Percentiles rank a stretch among this genome's conserved stretches.
These are phyloP conservation scores for Viola pubescens DNA, from an alignment of 441 rosid species.

Conservation along the genomic window DNA sequence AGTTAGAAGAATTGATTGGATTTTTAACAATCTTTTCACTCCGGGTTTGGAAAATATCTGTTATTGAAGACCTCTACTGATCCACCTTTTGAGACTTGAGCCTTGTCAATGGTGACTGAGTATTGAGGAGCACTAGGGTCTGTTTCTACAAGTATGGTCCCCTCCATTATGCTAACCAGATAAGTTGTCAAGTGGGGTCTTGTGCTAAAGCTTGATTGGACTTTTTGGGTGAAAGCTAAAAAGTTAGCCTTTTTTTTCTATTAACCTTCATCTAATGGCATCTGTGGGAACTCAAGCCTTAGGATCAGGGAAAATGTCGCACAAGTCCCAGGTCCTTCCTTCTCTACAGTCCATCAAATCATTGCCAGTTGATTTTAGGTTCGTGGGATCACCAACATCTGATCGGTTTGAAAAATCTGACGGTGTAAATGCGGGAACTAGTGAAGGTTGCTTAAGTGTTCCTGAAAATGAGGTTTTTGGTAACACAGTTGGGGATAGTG, in stretches of 20 bases:
- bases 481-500: slow-evolving; percentile 25
- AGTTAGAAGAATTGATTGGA: slow-evolving; percentile 11
- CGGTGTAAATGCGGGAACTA: slow-evolving; percentile 18
- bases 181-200: slow-evolving; percentile 54
- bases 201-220: slow-evolving; percentile 35
- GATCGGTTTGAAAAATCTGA: slow-evolving; percentile 29
- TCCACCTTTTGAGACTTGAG: slow-evolving; percentile 13
- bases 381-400: slow-evolving; percentile 41
- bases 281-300: slow-evolving; percentile 27
- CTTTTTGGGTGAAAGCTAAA: slow-evolving; percentile 29
- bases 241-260: slow-evolving; percentile 27
- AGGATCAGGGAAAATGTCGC: slow-evolving; percentile 49
- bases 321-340: slow-evolving; percentile 38
- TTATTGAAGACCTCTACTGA: slow-evolving; percentile 7
- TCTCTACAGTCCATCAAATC: slow-evolving; percentile 63
- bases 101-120: slow-evolving; percentile 31
- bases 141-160: slow-evolving; percentile 48
- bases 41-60: not conserved
- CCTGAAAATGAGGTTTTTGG: slow-evolving; percentile 33
- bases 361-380: slow-evolving; percentile 58
- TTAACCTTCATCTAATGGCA: slow-evolving; percentile 27
- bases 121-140: slow-evolving; percentile 31
- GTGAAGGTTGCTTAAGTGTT: slow-evolving; percentile 24
- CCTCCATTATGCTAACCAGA: slow-evolving; percentile 44
- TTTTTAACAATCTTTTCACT: slow-evolving; percentile 8